Conservation (phyloP, 2,329 filamentous ascomycete species). For the Penicillium sumatraense region DNA sequence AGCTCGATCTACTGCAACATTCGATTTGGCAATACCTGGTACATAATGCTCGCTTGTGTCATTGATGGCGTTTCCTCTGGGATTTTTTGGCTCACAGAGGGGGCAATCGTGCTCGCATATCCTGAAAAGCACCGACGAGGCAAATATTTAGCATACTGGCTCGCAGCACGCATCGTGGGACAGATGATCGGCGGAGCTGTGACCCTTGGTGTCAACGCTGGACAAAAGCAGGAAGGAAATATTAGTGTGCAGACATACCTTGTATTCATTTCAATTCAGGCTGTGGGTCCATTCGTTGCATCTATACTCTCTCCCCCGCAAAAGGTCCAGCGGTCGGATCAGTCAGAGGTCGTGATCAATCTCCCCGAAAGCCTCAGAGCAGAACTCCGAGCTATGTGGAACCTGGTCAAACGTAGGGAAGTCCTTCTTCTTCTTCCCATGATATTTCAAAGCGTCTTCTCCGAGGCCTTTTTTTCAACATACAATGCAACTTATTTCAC, state of each 20-base stretch:
- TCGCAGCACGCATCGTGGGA: constrained; percentile 1
- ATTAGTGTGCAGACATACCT: constrained; percentile 5
- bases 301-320: constrained; percentile 1
- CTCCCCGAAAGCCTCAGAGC: neutral
- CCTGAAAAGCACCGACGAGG: constrained; percentile 2
- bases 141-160: constrained; percentile 8
- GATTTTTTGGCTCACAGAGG: constrained; percentile 6
- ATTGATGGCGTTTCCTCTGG: constrained; percentile 3
- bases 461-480: constrained; percentile 3
- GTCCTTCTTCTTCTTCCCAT: constrained; percentile 6
- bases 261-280: constrained; percentile 8
- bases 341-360: neutral
- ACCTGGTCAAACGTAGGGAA: neutral
- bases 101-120: constrained; percentile 9
- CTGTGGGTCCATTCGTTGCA: constrained; percentile 3
- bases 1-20: constrained; percentile 6
- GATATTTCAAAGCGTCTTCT: constrained; percentile 8
- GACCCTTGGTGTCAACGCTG: neutral
- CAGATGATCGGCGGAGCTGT: constrained; percentile 5
- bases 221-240: neutral
- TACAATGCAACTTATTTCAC: constrained; percentile 12
- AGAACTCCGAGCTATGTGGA: constrained; percentile 5
- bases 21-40: constrained; percentile 6
- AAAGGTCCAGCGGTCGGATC: constrained; percentile 9
- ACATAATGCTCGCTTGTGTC: constrained; percentile 3